phyloP scores from a whole-genome alignment of 768 basidiomycete species.

The Tylopilus balloui region DNA sequence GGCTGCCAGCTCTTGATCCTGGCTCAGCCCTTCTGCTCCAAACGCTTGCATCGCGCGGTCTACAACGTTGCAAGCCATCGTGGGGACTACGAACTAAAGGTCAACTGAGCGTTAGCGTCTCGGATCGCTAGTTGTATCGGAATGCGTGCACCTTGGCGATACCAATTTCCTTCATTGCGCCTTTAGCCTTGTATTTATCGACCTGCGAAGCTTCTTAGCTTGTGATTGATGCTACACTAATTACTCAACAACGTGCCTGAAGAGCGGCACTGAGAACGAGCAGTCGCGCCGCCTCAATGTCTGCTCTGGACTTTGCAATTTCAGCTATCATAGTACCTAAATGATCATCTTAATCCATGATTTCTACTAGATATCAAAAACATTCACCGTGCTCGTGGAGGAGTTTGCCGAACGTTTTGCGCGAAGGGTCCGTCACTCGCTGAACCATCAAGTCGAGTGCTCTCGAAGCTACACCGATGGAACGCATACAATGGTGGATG shows the following conservation, averaged over 20 bases:
- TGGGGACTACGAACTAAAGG: constrained; percentile 86
- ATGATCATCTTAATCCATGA: neutral
- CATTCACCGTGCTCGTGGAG: constrained; percentile 82
- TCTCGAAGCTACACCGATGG: constrained; percentile 81
- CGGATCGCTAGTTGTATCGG: neutral
- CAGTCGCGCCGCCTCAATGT: constrained; percentile 84
- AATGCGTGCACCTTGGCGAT: constrained; percentile 75
- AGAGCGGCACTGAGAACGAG: constrained; percentile 90
- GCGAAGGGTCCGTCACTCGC: constrained; percentile 85
- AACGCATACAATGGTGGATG: constrained; percentile 97
- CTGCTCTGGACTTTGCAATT: constrained; percentile 88
- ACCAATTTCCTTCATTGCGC: constrained; percentile 94
- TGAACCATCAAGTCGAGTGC: constrained; percentile 86
- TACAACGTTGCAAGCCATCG: constrained; percentile 81
- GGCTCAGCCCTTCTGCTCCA: constrained; percentile 93
- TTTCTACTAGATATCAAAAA: neutral
- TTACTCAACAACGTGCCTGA: constrained; percentile 44
- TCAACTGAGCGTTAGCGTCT: neutral
- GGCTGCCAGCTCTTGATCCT: constrained; percentile 79
- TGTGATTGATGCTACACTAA: neutral
- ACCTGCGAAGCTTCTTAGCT: constrained; percentile 48
- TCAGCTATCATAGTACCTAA: constrained; percentile 84
- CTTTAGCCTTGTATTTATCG: constrained; percentile 87
- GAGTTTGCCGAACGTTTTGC: constrained; percentile 93
- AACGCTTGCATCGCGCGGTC: constrained; percentile 96